Evolutionary conservation across 225 moss, liverwort and hornwort genomes (phyloP), one percentile per base, ranked within the genome.

Genomic region (Bryum argenteum): DNA sequence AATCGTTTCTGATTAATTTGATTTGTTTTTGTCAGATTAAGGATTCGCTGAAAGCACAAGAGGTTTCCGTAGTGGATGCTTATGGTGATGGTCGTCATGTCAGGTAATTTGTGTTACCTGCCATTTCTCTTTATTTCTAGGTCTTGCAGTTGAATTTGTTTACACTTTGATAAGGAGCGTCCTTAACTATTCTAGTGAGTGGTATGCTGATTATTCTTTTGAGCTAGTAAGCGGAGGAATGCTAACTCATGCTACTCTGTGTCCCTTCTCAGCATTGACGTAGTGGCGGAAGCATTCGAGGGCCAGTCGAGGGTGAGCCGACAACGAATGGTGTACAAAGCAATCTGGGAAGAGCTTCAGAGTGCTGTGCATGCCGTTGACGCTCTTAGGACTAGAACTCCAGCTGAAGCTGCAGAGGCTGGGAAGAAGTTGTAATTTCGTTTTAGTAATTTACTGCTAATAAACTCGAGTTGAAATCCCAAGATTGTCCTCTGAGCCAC

Each of bases 21-120:
- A 61, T 22, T 45, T 75, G 62, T 33, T 63, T n/a, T 42, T 85
- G 10, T 40, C 81, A 93, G 91, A 96, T 93, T 62, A 83, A 88
- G 77, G 87, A 96, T 68, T 85, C 87, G 21, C 58, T 96, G 59
- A 76, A 87, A 54, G 88, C 91, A 51, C 84, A 96, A 74, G 85
- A 90, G 41, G 96, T 96, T 50, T 85, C 74, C 59, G 85, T 96
- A 67, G 89, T 83, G 69, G 96, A 96, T 82, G 93, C 93, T 16
- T 91, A 93, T 74, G 96, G 96, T 19, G 93, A 96, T 80, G 93
- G 96, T 65, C 88, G 96, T 65, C 93, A 96, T 81, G 93, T 96
- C 58, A 95, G 92, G 90, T 93, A 74, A 60, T 44, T n/a, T n/a
- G n/a, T n/a, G n/a, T n/a, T n/a, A n/a, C n/a, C n/a, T 57, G 38